Evolutionary conservation across 805 yeast species (phyloP).

Genomic region (Starmerella gropengiesseri): DNA sequence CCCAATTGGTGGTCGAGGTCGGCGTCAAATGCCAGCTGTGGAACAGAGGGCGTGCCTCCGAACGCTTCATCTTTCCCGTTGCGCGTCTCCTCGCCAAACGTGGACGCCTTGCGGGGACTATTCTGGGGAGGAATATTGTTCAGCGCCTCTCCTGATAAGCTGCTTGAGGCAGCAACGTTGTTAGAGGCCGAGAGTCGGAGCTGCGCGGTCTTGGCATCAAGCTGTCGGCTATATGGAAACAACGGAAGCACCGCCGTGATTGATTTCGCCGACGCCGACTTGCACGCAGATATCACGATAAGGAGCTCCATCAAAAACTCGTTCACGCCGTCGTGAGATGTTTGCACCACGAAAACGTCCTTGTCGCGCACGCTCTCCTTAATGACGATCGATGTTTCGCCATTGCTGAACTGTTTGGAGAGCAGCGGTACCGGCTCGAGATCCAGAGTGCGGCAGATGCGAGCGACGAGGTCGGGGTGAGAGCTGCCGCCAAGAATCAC

Average conservation of each 20-base stretch:
- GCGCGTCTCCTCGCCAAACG: constrained; percentile 20
- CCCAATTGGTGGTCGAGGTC: neutral
- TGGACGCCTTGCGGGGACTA: constrained; percentile 21
- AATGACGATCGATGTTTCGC: constrained; percentile 83
- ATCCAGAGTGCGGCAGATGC: constrained; percentile 70
- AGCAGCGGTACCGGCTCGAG: constrained; percentile 57
- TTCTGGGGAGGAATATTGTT: neutral
- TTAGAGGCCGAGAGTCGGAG: neutral
- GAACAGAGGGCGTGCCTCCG: neutral
- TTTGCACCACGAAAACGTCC: constrained; percentile 84
- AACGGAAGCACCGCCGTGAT: constrained; percentile 88
- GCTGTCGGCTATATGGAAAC: constrained; percentile 93
- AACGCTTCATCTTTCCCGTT: neutral
- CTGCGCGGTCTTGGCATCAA: constrained; percentile 44
- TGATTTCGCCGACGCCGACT: constrained; percentile 76
- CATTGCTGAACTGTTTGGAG: constrained; percentile 48
- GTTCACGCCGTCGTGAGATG: constrained; percentile 80
- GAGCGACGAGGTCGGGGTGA: constrained; percentile 64
- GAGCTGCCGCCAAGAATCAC: constrained; percentile 85
- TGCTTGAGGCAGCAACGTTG: neutral
- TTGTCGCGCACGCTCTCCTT: constrained; percentile 88
- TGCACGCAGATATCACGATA: constrained; percentile 83
- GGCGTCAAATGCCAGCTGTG: constrained; percentile 1
- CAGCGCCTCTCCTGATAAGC: too few relatives aligned
- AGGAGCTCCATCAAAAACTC: constrained; percentile 75